Percentiles rank a stretch among this genome's conserved stretches.
Evolutionary conservation across 345 rosid genomes (phyloP).

Genomic region (Aquilaria sinensis): DNA sequence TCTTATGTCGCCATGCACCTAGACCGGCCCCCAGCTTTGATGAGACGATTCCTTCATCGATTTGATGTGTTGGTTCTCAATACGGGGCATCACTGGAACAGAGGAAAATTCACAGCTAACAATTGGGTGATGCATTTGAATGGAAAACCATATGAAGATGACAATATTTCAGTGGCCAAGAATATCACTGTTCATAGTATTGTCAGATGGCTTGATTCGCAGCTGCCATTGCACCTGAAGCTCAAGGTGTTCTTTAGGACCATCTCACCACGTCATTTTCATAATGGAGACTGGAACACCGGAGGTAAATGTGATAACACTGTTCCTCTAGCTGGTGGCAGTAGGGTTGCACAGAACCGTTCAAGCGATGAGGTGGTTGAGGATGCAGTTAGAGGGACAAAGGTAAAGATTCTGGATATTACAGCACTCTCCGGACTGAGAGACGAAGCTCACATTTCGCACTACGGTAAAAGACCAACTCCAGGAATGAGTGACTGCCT

Average conservation of each 20-base stretch:
- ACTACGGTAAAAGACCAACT: constrained; percentile 37
- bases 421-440: constrained; percentile 62
- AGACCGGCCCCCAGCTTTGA: constrained; percentile 68
- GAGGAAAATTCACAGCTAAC: constrained; percentile 61
- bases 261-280: constrained; percentile 70
- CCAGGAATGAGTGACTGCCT: constrained; percentile 63
- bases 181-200: constrained; percentile 49
- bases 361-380: constrained; percentile 49
- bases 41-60: constrained; percentile 40
- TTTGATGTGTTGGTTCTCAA: constrained; percentile 63
- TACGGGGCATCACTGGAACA: constrained; percentile 88
- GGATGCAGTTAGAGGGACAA: constrained; percentile 53
- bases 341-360: constrained; percentile 33
- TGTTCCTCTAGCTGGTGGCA: constrained; percentile 44
- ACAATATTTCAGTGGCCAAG: constrained; percentile 43
- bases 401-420: constrained; percentile 58
- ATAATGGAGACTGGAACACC: constrained; percentile 70
- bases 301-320: constrained; percentile 78
- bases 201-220: constrained; percentile 53
- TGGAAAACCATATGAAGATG: constrained; percentile 36
- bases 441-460: constrained; percentile 69
- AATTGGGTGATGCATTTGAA: constrained; percentile 63
- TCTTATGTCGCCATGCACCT: constrained; percentile 56
- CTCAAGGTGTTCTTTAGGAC: constrained; percentile 67
- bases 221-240: constrained; percentile 45